Evolutionary conservation across 805 yeast species (phyloP).

Genomic region (Pichia heedii): DNA sequence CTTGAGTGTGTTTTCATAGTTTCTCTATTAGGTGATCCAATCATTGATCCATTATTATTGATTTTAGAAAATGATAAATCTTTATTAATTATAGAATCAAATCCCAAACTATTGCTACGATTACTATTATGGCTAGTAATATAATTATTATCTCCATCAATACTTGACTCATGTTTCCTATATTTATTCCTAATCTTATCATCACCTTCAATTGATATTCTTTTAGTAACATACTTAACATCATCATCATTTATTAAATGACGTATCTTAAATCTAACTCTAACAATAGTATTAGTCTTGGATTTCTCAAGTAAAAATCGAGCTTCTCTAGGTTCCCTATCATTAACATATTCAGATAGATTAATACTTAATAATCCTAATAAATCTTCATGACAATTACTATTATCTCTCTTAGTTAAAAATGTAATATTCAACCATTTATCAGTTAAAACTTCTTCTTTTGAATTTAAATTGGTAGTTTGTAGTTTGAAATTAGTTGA

Average conservation of each 20-base stretch:
- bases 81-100: too few species aligned
- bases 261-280: conserved; percentile 36
- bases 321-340: conserved; percentile 41
- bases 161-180: too few species aligned
- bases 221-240: background rate
- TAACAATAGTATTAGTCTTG: conserved; percentile 74
- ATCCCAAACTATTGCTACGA: too few species aligned
- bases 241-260: conserved; percentile 5
- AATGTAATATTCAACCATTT: conserved; percentile 36
- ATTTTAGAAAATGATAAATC: too few species aligned
- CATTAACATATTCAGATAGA: conserved; percentile 60
- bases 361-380: conserved; percentile 65
- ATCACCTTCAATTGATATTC: too few species aligned
- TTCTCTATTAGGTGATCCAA: too few species aligned
- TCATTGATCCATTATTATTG: too few species aligned
- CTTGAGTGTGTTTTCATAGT: too few species aligned
- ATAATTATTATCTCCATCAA: too few species aligned
- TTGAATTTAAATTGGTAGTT: conserved; percentile 25
- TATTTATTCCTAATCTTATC: too few species aligned
- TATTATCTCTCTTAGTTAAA: conserved; percentile 17
- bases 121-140: too few species aligned
- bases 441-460: conserved; percentile 31
- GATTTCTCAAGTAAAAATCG: conserved; percentile 68
- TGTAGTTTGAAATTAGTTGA: conserved; percentile 30
- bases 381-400: conserved; percentile 31